Percentiles rank a stretch among this genome's conserved stretches.
These are phyloP conservation scores for Penicillium atrosanguineum DNA, from an alignment of 495 filamentous ascomycete genomes.

Conservation along the genomic window DNA sequence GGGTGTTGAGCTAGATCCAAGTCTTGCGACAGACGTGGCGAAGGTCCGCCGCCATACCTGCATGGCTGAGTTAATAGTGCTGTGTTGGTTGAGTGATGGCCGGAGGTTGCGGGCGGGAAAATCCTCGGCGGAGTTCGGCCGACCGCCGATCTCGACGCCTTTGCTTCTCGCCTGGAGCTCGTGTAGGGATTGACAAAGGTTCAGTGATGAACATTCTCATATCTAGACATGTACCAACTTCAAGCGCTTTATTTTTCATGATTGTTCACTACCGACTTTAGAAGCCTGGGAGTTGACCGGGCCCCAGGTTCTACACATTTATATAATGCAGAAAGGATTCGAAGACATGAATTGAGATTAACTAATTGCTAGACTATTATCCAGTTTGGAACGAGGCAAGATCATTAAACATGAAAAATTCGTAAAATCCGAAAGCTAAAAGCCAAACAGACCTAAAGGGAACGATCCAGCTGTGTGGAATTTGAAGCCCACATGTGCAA, in stretches of 20 bases:
- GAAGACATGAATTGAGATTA: conserved; percentile 3
- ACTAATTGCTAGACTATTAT: conserved; percentile 5
- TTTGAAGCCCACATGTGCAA: neutral
- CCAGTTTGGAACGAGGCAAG: neutral
- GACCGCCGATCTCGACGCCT: conserved; percentile 1
- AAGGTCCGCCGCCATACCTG: conserved; percentile 45
- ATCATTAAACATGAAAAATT: neutral
- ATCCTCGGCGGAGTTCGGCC: conserved; percentile 12
- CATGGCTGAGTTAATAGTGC: conserved; percentile 32
- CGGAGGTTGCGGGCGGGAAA: conserved; percentile 24
- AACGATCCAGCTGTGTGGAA: conserved; percentile 7
- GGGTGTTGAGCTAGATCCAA: conserved; percentile 21
- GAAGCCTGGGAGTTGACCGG: no score
- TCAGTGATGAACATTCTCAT: neutral
- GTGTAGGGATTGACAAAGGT: neutral
- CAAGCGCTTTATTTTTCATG: no score
- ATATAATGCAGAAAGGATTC: neutral
- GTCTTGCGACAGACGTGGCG: conserved; percentile 38
- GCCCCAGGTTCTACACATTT: neutral
- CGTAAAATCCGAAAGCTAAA: neutral
- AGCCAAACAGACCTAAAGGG: neutral
- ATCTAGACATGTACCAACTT: no score
- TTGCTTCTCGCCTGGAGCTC: neutral
- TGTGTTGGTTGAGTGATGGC: conserved; percentile 13
- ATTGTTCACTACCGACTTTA: no score